phyloP scores from a whole-genome alignment of 495 filamentous ascomycete species.

The Sphaerosporella brunnea region DNA sequence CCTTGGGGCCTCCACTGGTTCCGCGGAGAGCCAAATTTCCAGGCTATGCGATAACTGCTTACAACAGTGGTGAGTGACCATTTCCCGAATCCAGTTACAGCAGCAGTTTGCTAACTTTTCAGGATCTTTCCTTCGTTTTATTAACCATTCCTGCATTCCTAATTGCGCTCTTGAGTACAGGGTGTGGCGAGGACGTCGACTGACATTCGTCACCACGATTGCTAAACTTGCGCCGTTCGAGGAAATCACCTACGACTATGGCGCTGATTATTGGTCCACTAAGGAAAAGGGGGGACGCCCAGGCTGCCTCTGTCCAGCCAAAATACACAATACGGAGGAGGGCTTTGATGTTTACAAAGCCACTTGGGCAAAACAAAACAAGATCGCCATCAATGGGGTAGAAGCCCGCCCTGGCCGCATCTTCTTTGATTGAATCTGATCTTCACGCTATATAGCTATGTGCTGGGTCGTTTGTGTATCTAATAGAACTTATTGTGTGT shows the following conservation, averaged over 20 bases:
- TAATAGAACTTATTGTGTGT: no score
- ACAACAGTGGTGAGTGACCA: background rate
- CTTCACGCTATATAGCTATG: background rate
- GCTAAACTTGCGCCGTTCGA: conserved; percentile 15
- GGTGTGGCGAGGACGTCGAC: background rate
- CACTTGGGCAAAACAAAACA: background rate
- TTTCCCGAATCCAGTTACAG: no score
- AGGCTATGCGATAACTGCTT: background rate
- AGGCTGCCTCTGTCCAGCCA: conserved; percentile 5
- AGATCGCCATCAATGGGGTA: background rate
- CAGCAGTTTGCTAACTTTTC: background rate
- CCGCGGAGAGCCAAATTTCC: background rate
- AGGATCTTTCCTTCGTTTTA: background rate
- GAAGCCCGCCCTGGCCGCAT: background rate
- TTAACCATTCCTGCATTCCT: background rate
- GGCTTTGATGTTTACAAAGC: background rate
- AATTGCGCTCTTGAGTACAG: background rate
- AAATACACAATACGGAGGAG: background rate
- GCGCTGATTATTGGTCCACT: conserved; percentile 16
- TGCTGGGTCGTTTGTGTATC: background rate
- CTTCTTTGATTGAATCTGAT: background rate
- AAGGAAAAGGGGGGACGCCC: no score
- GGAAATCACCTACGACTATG: conserved; percentile 20
- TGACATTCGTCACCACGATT: background rate
- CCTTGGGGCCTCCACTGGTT: background rate